Conservation (phyloP, 2,329 filamentous ascomycete species). For the Talaromyces sp. region DNA sequence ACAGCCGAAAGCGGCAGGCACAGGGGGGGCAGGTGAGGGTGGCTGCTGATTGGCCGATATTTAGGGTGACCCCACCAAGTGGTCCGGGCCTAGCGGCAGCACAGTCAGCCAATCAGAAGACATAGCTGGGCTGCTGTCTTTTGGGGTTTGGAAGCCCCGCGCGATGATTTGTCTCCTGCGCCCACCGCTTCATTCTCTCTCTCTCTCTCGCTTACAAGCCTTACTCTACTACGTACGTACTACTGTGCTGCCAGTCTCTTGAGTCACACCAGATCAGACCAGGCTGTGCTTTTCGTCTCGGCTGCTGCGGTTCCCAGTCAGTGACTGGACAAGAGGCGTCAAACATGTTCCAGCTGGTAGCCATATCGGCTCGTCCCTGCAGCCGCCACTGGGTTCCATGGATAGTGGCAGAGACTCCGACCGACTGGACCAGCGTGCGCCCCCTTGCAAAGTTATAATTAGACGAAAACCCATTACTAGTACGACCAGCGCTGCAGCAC, state of each 20-base stretch:
- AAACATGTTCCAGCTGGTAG: no score
- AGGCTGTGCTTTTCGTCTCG: background rate
- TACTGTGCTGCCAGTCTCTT: background rate
- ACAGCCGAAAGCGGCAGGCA: background rate
- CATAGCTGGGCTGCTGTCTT: background rate
- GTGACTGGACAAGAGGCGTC: background rate
- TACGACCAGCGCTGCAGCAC: background rate
- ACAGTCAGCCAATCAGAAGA: background rate
- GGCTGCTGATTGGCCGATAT: background rate
- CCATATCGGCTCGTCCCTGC: background rate
- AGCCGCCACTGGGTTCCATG: no score
- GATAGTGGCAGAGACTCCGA: background rate
- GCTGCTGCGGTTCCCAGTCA: background rate
- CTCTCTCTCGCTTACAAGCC: background rate
- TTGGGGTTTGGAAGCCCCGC: background rate
- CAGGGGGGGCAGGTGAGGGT: background rate
- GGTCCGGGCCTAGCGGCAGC: background rate
- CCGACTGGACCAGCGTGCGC: background rate
- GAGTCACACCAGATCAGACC: background rate
- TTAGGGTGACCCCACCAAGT: background rate
- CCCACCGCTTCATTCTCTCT: background rate
- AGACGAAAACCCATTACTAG: background rate
- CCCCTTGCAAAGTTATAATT: background rate
- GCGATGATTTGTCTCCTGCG: background rate
- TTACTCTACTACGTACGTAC: background rate